These are phyloP conservation scores for Penicillium tannophilum DNA, from an alignment of 495 filamentous ascomycete genomes.

Conservation along the genomic window DNA sequence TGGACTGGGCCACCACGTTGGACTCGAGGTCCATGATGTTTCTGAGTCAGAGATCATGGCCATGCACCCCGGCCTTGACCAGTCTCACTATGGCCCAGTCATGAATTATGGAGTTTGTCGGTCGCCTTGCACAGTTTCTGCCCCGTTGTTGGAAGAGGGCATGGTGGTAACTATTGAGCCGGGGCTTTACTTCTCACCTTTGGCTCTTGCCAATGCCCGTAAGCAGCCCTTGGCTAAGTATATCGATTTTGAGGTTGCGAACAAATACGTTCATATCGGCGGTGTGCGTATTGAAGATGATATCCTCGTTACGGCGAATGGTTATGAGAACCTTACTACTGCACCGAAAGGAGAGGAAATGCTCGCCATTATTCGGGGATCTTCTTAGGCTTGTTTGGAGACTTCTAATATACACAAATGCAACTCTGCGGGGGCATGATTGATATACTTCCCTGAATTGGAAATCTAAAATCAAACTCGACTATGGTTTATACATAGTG, in stretches of 20 bases:
- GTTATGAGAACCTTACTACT: conserved; percentile 81
- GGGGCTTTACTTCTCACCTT: conserved; percentile 86
- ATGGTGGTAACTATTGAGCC: conserved; percentile 90
- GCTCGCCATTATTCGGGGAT: conserved; percentile 58
- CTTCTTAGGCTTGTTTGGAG: conserved; percentile 3
- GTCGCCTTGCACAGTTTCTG: conserved; percentile 35
- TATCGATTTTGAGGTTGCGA: conserved; percentile 73
- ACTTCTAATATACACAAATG: background rate
- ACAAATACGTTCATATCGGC: conserved; percentile 74
- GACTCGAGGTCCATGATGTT: conserved; percentile 88
- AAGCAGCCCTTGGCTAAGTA: conserved; percentile 63
- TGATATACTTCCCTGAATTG: background rate
- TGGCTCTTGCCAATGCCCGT: conserved; percentile 81
- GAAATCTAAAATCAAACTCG: too few species aligned
- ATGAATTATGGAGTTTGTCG: conserved; percentile 26
- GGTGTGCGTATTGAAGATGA: conserved; percentile 94
- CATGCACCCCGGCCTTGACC: conserved; percentile 22
- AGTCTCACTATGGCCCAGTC: conserved; percentile 24
- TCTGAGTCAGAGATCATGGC: conserved; percentile 52
- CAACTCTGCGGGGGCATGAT: background rate
- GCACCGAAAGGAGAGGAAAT: conserved; percentile 78
- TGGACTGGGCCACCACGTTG: conserved; percentile 86
- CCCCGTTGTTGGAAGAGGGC: conserved; percentile 57
- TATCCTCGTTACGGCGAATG: conserved; percentile 75
- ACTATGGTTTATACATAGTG: too few species aligned